These are phyloP conservation scores for Alliaria petiolata DNA, from an alignment of 345 rosid genomes.

Conservation along the genomic window DNA sequence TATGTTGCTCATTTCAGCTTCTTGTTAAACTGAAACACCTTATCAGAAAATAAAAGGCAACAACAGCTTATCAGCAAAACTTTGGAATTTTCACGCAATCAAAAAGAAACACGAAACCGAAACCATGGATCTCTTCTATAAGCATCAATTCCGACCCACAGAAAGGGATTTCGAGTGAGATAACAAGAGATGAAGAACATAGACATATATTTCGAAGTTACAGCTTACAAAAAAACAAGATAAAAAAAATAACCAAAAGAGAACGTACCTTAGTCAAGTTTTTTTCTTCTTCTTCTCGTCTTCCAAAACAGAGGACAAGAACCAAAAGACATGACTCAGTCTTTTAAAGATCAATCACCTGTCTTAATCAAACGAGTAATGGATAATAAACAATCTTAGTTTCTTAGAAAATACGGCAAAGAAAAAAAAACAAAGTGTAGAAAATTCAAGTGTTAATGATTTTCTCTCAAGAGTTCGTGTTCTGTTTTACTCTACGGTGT, in stretches of 20 bases:
- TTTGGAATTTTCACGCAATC: too few species aligned
- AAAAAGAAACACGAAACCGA: neutral
- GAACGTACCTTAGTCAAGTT: slow-evolving; percentile 7
- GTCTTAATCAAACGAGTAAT: slow-evolving; percentile 18
- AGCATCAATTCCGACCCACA: neutral
- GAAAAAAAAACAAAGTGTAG: neutral
- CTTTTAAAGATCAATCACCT: slow-evolving; percentile 14
- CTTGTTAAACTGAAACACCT: neutral
- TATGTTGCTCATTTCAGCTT: slow-evolving; percentile 53
- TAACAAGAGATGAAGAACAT: neutral
- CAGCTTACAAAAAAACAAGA: neutral
- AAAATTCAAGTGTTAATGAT: slow-evolving; percentile 5
- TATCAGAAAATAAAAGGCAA: neutral
- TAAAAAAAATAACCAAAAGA: neutral
- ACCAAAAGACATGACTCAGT: slow-evolving; percentile 13
- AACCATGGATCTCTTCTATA: neutral
- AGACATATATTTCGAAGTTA: neutral
- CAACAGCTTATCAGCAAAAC: neutral
- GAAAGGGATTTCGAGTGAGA: neutral
- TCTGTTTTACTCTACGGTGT: neutral
- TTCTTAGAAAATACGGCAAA: slow-evolving; percentile 16
- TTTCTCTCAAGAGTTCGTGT: neutral
- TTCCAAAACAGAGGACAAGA: slow-evolving; percentile 11
- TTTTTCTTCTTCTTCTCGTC: neutral
- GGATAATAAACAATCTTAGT: slow-evolving; percentile 16